A percentile compares a stretch with the other conserved stretches of the same genome.
phyloP scores from a whole-genome alignment of 164 flowering plant genomes.

The Magnolia sinica region DNA sequence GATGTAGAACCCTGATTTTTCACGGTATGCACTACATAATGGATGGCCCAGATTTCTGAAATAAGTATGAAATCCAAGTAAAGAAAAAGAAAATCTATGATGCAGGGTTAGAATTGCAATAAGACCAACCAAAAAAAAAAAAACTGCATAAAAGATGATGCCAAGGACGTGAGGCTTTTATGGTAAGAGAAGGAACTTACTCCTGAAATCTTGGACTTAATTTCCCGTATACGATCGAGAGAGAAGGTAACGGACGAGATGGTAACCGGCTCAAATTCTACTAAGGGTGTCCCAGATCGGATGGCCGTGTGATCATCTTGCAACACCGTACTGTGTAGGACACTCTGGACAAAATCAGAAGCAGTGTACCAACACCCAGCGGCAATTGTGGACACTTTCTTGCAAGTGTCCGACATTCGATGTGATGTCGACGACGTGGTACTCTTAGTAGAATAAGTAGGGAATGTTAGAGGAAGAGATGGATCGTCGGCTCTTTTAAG shows the following conservation, averaged over 20 bases:
- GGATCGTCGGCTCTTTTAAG: constrained; percentile 51
- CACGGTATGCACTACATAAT: too few species aligned
- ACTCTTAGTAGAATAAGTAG: constrained; percentile 12
- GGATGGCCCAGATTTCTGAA: too few species aligned
- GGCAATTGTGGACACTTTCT: background rate
- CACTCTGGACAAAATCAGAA: constrained; percentile 36
- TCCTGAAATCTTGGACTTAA: constrained; percentile 44
- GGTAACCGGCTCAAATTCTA: constrained; percentile 33
- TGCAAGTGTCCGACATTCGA: background rate
- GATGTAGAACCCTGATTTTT: too few species aligned
- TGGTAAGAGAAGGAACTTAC: constrained; percentile 30
- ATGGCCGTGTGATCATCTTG: constrained; percentile 46
- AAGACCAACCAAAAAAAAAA: too few species aligned
- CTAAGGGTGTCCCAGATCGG: constrained; percentile 31
- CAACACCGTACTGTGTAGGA: constrained; percentile 34
- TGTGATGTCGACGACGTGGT: background rate
- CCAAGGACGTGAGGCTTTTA: too few species aligned
- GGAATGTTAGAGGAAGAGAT: constrained; percentile 48
- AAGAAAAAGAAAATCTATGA: too few species aligned
- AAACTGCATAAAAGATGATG: too few species aligned
- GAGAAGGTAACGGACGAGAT: constrained; percentile 38
- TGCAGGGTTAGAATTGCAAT: too few species aligned
- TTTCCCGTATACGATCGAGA: constrained; percentile 41
- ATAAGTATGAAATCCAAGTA: too few species aligned
- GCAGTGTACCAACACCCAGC: constrained; percentile 17